Evolutionary conservation across 2,329 filamentous ascomycete genomes (phyloP), one percentile per base, ranked within the genome.

Genomic region (Colletotrichum scovillei): DNA sequence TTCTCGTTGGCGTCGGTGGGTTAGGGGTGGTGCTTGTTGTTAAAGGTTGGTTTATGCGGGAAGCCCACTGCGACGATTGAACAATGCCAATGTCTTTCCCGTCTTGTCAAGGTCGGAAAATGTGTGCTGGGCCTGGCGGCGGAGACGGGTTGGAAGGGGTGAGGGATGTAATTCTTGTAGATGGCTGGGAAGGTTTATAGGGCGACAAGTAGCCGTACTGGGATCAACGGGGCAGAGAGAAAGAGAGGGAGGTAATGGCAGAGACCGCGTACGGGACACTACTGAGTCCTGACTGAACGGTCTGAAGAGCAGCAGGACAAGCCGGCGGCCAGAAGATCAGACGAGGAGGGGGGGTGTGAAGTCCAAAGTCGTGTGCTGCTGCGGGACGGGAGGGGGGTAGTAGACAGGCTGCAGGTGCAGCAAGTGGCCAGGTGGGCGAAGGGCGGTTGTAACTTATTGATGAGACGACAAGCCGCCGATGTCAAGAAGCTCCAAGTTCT

Each of bases 381-480:
- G 59, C 58, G 35, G 63, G 53, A 63, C 24, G 52, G 52, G 28
- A 62, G 30, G 30, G 46, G 55, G 38, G 38, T 19, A 22, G 19
- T 22, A 42, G 26, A 58, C 46, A 19, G 53, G 32, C 56, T 62
- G 69, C 69, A 71, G 63, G 26, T 62, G 69, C 63, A 62, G 32
- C 11, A 56, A 19, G 58, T 35, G 69, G 42, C 42, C 63, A 67
- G 55, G 63, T 56, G 42, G 42, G 42, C 42, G 66, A 69, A 11
- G 69, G 62, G 38, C 46, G 65, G 11, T 35, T 35, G 32, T 35
- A 35, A 35, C 32, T 52, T 42, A 53, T 65, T 42, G 53, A 73
- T 69, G 60, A 69, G 70, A 70, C 60, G 55, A 70, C 66, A 73
- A 73, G 59, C 70, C 66, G 70, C 66, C 70, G 66, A 73, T 57